These are phyloP conservation scores for Candida rishiriensis DNA, from an alignment of 805 yeast genomes.

Conservation along the genomic window DNA sequence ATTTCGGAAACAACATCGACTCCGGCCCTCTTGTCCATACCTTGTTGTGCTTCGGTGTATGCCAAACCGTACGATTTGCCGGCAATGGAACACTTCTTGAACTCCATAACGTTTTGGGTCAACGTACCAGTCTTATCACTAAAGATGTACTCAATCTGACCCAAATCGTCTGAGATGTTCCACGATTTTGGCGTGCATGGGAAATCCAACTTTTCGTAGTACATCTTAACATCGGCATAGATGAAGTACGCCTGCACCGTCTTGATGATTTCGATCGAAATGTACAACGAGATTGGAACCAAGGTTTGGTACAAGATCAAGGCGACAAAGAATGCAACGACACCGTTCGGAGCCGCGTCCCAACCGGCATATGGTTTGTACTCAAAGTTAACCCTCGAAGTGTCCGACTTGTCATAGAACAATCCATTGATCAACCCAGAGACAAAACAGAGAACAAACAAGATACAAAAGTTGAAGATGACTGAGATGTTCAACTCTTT, in stretches of 20 bases:
- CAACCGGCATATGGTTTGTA: conserved; percentile 52
- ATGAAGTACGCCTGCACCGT: conserved; percentile 75
- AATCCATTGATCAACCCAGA: conserved; percentile 70
- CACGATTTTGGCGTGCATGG: conserved; percentile 80
- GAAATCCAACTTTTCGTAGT: conserved; percentile 61
- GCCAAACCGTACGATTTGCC: conserved; percentile 69
- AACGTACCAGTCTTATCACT: conserved; percentile 83
- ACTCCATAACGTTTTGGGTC: conserved; percentile 82
- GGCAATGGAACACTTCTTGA: conserved; percentile 67
- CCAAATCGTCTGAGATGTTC: conserved; percentile 80
- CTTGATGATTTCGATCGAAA: conserved; percentile 74
- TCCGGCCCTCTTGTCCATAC: conserved; percentile 63
- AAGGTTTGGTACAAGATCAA: conserved; percentile 70
- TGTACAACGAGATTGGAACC: conserved; percentile 76
- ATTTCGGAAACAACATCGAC: conserved; percentile 50
- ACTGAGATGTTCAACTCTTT: conserved; percentile 66
- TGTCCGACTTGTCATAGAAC: conserved; percentile 39
- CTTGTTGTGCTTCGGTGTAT: conserved; percentile 74
- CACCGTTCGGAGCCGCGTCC: conserved; percentile 59
- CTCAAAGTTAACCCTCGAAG: conserved; percentile 55
- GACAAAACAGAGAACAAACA: conserved; percentile 62
- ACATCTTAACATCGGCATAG: conserved; percentile 65
- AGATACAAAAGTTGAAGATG: conserved; percentile 52
- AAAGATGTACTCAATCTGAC: conserved; percentile 77
- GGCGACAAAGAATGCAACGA: conserved; percentile 66